Evolutionary conservation across 345 rosid genomes (phyloP).

Genomic region (Lepidium didymum): DNA sequence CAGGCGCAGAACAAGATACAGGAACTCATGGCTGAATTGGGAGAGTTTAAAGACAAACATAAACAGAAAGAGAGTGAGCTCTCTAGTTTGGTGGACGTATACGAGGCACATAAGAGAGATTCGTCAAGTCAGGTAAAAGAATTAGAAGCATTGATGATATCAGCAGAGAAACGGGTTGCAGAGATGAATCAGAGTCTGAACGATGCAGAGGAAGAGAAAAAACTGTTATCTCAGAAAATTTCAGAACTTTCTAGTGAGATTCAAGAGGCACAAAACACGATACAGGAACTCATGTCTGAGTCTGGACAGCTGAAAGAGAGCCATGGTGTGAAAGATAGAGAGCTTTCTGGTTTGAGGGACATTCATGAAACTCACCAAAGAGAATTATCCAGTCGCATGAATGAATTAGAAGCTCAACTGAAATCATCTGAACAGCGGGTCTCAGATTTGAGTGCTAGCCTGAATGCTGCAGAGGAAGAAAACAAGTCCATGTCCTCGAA

Average conservation of each 20-base stretch:
- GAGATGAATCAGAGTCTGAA: constrained; percentile 39
- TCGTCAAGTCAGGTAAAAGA: constrained; percentile 26
- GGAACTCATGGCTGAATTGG: constrained; percentile 36
- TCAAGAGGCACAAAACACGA: constrained; percentile 36
- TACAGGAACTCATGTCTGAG: constrained; percentile 38
- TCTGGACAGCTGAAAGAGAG: constrained; percentile 35
- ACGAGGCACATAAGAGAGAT: constrained; percentile 41
- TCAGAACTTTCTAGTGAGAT: constrained; percentile 46
- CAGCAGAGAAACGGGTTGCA: constrained; percentile 38
- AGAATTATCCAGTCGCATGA: constrained; percentile 38
- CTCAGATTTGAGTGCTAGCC: constrained; percentile 38
- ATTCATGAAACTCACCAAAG: constrained; percentile 38
- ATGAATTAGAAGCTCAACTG: constrained; percentile 25
- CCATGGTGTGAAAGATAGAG: constrained; percentile 34
- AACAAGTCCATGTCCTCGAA: constrained; percentile 44
- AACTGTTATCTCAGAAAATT: constrained; percentile 39
- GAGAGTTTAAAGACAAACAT: constrained; percentile 41
- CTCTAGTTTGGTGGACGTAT: constrained; percentile 34
- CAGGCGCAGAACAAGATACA: constrained; percentile 31
- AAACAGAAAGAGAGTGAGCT: constrained; percentile 51
- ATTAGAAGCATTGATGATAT: constrained; percentile 25
- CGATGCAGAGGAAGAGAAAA: constrained; percentile 45
- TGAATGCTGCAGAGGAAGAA: constrained; percentile 45
- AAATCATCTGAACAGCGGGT: constrained; percentile 33
- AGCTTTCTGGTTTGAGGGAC: constrained; percentile 33